These are phyloP conservation scores for Arachis hypogaea DNA, from an alignment of 306 rosid genomes.

Conservation along the genomic window DNA sequence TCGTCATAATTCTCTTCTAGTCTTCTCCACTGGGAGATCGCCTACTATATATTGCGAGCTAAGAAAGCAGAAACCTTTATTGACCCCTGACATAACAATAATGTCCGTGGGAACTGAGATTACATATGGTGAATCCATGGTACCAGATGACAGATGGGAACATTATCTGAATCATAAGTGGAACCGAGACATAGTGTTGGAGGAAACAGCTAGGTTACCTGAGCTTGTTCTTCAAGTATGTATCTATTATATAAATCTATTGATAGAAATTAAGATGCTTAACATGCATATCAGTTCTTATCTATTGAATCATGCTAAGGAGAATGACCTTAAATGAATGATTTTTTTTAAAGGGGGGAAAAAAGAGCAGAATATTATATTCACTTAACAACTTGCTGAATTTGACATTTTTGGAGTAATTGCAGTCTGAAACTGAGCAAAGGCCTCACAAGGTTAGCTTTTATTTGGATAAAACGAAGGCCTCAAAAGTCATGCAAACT, in stretches of 20 bases:
- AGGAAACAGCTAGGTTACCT: conserved; percentile 75
- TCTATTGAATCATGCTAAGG: conserved; percentile 6
- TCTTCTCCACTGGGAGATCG: conserved; percentile 90
- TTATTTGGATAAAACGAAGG: conserved; percentile 66
- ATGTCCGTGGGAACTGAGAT: conserved; percentile 91
- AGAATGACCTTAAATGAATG: neutral
- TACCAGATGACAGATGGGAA: conserved; percentile 63
- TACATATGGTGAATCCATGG: conserved; percentile 62
- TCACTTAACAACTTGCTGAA: conserved; percentile 10
- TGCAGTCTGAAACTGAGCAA: conserved; percentile 75
- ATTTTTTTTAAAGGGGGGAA: neutral
- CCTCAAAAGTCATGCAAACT: conserved; percentile 47
- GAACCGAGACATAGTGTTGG: conserved; percentile 63
- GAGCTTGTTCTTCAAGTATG: conserved; percentile 71
- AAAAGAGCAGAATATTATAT: conserved; percentile 4
- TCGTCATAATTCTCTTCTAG: conserved; percentile 78
- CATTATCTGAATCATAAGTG: conserved; percentile 60
- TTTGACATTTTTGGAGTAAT: conserved; percentile 41
- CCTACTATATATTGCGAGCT: conserved; percentile 55
- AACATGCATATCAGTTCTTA: neutral
- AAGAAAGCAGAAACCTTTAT: conserved; percentile 63
- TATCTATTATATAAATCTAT: conserved; percentile 14
- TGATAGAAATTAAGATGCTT: neutral
- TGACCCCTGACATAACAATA: conserved; percentile 79
- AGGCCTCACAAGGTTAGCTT: conserved; percentile 90